Conservation (phyloP, 257 asterid genomes). For the Craterostigma plantagineum region DNA sequence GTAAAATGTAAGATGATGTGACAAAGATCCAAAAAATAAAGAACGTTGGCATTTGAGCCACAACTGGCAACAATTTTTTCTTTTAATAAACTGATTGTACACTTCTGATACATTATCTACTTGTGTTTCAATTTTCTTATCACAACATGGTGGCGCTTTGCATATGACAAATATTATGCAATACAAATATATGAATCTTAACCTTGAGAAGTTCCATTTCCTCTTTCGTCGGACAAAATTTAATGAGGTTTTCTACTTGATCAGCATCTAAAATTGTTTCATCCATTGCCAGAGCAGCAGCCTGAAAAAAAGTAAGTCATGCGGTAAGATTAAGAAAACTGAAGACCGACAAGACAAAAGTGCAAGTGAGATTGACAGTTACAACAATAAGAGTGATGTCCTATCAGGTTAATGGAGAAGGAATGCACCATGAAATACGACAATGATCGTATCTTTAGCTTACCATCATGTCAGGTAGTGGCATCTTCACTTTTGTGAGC, state of each 20-base stretch:
- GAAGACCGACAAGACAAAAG: background rate
- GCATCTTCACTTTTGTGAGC: slow-evolving; percentile 99
- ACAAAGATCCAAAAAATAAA: too few species aligned
- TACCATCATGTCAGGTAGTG: slow-evolving; percentile 99
- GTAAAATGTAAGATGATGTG: too few species aligned
- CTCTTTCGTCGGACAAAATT: slow-evolving; percentile 94
- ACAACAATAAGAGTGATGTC: too few species aligned
- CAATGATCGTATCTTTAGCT: slow-evolving; percentile 12
- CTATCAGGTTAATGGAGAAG: background rate
- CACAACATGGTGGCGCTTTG: too few species aligned
- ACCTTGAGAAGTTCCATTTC: slow-evolving; percentile 99
- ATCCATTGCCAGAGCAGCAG: slow-evolving; percentile 98
- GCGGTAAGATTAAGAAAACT: background rate
- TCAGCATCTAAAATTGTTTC: slow-evolving; percentile 88
- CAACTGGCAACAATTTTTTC: too few species aligned
- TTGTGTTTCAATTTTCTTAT: too few species aligned
- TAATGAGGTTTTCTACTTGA: slow-evolving; percentile 94
- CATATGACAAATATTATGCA: too few species aligned
- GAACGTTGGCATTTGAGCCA: too few species aligned
- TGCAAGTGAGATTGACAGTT: background rate
- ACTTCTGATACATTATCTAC: too few species aligned
- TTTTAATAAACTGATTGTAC: too few species aligned
- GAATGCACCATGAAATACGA: slow-evolving; percentile 1
- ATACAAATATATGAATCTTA: slow-evolving; percentile 10
- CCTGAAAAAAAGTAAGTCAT: slow-evolving; percentile 23